These are phyloP conservation scores for Venturia carpophila DNA, from an alignment of 2,329 filamentous ascomycete genomes.

Conservation along the genomic window DNA sequence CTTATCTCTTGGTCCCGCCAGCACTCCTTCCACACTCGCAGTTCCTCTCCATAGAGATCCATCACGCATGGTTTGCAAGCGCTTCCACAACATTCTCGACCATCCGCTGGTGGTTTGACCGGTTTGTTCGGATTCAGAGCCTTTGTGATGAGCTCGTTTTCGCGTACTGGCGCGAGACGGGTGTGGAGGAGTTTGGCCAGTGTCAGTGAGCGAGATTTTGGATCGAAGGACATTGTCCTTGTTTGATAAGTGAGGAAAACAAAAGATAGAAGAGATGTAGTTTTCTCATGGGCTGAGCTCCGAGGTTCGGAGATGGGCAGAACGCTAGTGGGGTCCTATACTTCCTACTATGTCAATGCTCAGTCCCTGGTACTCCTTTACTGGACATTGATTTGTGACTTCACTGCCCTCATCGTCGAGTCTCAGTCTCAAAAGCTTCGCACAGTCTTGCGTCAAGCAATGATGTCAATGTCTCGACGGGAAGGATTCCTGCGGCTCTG, in stretches of 20 bases:
- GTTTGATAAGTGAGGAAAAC: neutral
- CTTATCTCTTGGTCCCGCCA: neutral
- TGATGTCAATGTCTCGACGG: too few relatives aligned
- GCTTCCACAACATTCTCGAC: neutral
- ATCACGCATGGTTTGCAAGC: conserved; percentile 9
- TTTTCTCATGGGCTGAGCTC: neutral
- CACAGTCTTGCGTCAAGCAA: too few relatives aligned
- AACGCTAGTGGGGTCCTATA: too few relatives aligned
- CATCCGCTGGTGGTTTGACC: neutral
- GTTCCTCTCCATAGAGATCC: neutral
- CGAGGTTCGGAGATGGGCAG: conserved; percentile 1
- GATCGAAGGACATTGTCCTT: conserved; percentile 3
- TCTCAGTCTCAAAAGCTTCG: too few relatives aligned
- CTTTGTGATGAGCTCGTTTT: neutral
- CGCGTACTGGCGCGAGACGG: neutral
- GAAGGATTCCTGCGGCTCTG: too few relatives aligned
- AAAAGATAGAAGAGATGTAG: too few relatives aligned
- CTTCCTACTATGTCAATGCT: too few relatives aligned
- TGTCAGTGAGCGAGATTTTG: neutral
- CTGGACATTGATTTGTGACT: too few relatives aligned
- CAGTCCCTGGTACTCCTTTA: too few relatives aligned
- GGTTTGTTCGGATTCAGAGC: neutral
- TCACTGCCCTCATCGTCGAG: too few relatives aligned
- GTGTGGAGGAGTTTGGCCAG: neutral
- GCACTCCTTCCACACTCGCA: conserved; percentile 3